Evolutionary conservation across 2,329 filamentous ascomycete species (phyloP).

Genomic region (Fusarium marasasianum): DNA sequence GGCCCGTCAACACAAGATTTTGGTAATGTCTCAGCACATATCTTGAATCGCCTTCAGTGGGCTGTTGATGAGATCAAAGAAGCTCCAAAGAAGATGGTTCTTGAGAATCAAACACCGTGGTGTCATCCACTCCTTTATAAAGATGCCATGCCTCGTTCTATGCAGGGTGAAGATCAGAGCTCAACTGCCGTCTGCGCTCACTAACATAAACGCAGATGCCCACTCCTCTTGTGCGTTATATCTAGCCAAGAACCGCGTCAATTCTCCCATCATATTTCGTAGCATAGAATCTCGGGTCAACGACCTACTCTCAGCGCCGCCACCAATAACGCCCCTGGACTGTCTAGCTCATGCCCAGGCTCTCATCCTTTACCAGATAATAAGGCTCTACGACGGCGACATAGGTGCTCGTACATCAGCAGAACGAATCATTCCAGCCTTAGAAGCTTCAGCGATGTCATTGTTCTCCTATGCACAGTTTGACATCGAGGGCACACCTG

Average conservation of each 20-base stretch:
- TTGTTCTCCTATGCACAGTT: slow-evolving; percentile 48
- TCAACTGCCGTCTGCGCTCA: not conserved
- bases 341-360: slow-evolving; percentile 57
- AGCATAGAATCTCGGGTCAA: slow-evolving; percentile 57
- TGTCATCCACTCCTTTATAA: slow-evolving; percentile 61
- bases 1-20: slow-evolving; percentile 38
- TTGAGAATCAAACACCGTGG: slow-evolving; percentile 62
- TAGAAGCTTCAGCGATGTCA: slow-evolving; percentile 48
- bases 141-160: slow-evolving; percentile 59
- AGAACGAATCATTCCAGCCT: slow-evolving; percentile 46
- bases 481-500: slow-evolving; percentile 29
- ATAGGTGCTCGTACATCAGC: slow-evolving; percentile 53
- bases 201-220: slow-evolving; percentile 53
- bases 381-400: slow-evolving; percentile 61
- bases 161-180: slow-evolving; percentile 56
- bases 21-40: slow-evolving; percentile 36
- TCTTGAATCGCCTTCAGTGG: slow-evolving; percentile 50
- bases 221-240: slow-evolving; percentile 64
- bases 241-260: slow-evolving; percentile 58
- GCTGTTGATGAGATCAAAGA: slow-evolving; percentile 63
- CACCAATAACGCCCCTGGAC: slow-evolving; percentile 42
- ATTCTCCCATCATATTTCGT: slow-evolving; percentile 58
- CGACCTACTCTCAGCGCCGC: slow-evolving; percentile 52
- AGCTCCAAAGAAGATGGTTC: slow-evolving; percentile 58
- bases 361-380: slow-evolving; percentile 59